Percentiles rank a stretch among this genome's conserved stretches.
Conservation (phyloP, 2,329 filamentous ascomycete genomes). For the Ophiosphaerella korrae region DNA sequence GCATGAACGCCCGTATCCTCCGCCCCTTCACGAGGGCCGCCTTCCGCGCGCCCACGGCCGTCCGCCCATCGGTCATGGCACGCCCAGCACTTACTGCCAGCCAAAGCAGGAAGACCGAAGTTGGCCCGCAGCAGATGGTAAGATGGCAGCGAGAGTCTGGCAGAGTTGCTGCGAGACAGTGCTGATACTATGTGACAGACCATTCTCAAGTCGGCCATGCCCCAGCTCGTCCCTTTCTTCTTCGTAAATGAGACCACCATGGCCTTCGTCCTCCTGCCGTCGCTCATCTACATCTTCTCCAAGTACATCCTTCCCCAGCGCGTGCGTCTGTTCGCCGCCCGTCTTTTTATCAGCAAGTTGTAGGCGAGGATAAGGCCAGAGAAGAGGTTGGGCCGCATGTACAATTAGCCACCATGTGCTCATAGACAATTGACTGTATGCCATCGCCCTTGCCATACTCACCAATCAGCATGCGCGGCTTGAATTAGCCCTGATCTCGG, state of each 20-base stretch:
- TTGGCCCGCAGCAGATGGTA: conserved; percentile 44
- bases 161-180: not conserved
- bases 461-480: not conserved
- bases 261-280: conserved; percentile 49
- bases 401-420: conserved; percentile 42
- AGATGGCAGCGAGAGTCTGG: not conserved
- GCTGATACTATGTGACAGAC: conserved; percentile 36
- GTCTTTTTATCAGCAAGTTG: conserved; percentile 54
- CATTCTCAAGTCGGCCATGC: conserved; percentile 51
- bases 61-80: conserved; percentile 42
- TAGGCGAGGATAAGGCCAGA: conserved; percentile 24
- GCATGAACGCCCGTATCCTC: conserved; percentile 50
- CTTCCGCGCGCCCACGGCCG: conserved; percentile 45
- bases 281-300: conserved; percentile 52
- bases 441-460: conserved; percentile 16
- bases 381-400: conserved; percentile 26
- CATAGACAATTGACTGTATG: conserved; percentile 40
- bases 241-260: conserved; percentile 53
- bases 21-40: conserved; percentile 48
- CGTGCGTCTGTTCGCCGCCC: conserved; percentile 48
- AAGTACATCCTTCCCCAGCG: conserved; percentile 52
- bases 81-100: conserved; percentile 42
- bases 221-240: conserved; percentile 53
- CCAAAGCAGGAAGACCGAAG: conserved; percentile 45
- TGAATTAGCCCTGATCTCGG: not conserved